Percentiles rank a stretch among this genome's conserved stretches.
These are phyloP conservation scores for Salvia splendens DNA, from an alignment of 257 asterid species.

Conservation along the genomic window DNA sequence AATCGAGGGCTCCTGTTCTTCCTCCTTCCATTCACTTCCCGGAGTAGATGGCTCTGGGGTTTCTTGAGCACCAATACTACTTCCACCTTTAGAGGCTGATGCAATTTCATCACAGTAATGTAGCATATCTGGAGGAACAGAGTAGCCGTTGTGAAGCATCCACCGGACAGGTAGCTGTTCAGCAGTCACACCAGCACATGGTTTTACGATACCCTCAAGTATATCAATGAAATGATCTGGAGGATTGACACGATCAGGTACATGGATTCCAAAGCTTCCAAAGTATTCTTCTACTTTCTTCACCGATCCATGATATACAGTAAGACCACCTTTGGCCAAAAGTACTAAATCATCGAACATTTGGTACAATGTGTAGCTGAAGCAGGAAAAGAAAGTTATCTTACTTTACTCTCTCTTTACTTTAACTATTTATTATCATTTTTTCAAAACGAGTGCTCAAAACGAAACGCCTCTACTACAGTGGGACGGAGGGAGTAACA, in stretches of 20 bases:
- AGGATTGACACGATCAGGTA: slow-evolving; percentile 90
- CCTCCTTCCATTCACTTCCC: slow-evolving; percentile 46
- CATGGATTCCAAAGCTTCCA: slow-evolving; percentile 60
- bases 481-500: not conserved
- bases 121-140: slow-evolving; percentile 96
- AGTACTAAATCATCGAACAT: slow-evolving; percentile 95
- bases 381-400: slow-evolving; percentile 33
- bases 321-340: slow-evolving; percentile 94
- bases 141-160: slow-evolving; percentile 98
- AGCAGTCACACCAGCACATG: slow-evolving; percentile 54
- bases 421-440: too few species aligned
- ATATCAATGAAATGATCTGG: slow-evolving; percentile 92
- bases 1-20: slow-evolving; percentile 46
- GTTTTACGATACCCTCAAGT: slow-evolving; percentile 86
- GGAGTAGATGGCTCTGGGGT: slow-evolving; percentile 43
- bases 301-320: slow-evolving; percentile 85
- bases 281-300: slow-evolving; percentile 92
- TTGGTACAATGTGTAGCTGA: slow-evolving; percentile 87
- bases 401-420: too few species aligned
- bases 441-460: too few species aligned
- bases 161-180: slow-evolving; percentile 92
- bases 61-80: slow-evolving; percentile 26
- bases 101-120: slow-evolving; percentile 72
- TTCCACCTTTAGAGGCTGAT: slow-evolving; percentile 60
- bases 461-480: too few species aligned